Evolutionary conservation across 78 protist species (phyloP).

Genomic region (Dictyostelium firmibasis): DNA sequence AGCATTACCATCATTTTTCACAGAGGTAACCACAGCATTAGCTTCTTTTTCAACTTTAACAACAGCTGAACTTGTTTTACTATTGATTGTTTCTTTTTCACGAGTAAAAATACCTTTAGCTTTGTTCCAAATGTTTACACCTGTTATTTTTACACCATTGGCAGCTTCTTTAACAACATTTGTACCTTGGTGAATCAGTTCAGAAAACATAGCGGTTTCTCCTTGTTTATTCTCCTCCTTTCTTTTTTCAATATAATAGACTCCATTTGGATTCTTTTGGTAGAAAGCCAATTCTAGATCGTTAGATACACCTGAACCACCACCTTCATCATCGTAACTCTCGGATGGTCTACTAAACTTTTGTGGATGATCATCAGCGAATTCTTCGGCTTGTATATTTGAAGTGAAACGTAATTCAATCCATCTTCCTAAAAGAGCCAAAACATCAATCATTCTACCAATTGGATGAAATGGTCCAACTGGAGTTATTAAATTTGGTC

Average conservation of each 20-base stretch:
- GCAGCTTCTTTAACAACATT: background rate
- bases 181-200: background rate
- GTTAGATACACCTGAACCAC: background rate
- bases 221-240: background rate
- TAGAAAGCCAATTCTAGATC: background rate
- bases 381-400: background rate
- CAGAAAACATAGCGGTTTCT: too few relatives aligned
- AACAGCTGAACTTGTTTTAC: background rate
- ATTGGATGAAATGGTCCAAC: background rate
- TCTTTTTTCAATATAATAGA: background rate
- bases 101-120: background rate
- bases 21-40: background rate
- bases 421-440: background rate
- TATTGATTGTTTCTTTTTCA: background rate
- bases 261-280: background rate
- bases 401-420: background rate
- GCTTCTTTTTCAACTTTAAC: background rate
- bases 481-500: background rate
- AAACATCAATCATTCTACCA: background rate
- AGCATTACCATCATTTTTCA: background rate
- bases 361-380: background rate
- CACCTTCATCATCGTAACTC: background rate
- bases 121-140: background rate
- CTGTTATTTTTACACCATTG: background rate
- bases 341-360: background rate